Evolutionary conservation across 225 moss, liverwort and hornwort species (phyloP).

Genomic region (Thuidium tamariscinum): DNA sequence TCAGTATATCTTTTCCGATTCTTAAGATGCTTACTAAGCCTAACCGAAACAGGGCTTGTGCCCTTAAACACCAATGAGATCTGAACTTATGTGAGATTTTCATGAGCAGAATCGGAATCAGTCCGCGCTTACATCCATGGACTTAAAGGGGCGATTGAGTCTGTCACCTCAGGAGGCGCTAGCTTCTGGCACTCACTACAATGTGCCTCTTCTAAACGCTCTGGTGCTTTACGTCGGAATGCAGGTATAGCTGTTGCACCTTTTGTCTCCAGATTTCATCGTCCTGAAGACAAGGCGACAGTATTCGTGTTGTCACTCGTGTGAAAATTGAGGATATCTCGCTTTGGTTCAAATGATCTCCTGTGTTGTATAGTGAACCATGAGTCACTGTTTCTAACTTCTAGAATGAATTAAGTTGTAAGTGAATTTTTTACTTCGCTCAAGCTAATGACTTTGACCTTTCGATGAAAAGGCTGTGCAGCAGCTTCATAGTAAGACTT

Average conservation of each 20-base stretch:
- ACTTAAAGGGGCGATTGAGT: constrained; percentile 77
- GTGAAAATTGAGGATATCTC: not conserved
- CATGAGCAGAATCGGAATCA: constrained; percentile 70
- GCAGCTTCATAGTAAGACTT: constrained; percentile 83
- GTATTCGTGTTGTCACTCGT: not conserved
- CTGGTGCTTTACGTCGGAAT: constrained; percentile 87
- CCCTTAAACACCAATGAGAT: not conserved
- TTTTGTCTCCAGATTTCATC: not conserved
- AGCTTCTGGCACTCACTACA: constrained; percentile 72
- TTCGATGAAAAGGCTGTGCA: constrained; percentile 56
- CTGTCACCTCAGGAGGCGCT: constrained; percentile 61
- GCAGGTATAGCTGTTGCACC: constrained; percentile 39
- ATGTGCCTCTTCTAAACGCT: constrained; percentile 87
- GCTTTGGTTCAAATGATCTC: not conserved
- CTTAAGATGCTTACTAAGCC: not conserved
- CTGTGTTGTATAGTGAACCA: not conserved
- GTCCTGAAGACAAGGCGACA: not conserved
- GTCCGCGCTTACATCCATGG: constrained; percentile 51
- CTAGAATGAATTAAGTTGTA: not conserved
- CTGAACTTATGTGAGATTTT: not conserved
- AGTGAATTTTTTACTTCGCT: not conserved
- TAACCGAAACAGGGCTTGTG: not conserved
- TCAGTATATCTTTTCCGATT: not conserved
- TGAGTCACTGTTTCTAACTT: not conserved
- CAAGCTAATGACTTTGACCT: not conserved